A percentile compares a stretch with the other conserved stretches of the same genome.
Evolutionary conservation across 2,329 filamentous ascomycete species (phyloP).

Genomic region (Colletotrichum filicis): DNA sequence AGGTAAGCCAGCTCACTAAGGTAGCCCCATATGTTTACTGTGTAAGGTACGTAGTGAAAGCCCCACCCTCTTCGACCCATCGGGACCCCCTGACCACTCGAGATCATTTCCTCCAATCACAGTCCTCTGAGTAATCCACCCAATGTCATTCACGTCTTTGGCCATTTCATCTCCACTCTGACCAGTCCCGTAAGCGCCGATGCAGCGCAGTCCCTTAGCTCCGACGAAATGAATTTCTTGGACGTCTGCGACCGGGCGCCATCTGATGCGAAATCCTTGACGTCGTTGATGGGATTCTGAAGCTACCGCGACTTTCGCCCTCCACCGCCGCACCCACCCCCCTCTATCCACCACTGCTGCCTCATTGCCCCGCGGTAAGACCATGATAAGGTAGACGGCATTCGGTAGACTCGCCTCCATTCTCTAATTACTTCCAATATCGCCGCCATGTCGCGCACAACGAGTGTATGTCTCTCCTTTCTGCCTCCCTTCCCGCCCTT

Average conservation of each 20-base stretch:
- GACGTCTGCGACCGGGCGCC: neutral
- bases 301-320: neutral
- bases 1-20: neutral
- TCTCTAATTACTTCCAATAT: neutral
- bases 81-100: neutral
- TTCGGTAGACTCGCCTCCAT: neutral
- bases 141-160: neutral
- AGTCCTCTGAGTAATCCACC: neutral
- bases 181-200: constrained; percentile 14
- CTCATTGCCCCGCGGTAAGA: constrained; percentile 3
- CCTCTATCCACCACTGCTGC: constrained; percentile 39
- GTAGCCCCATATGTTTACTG: too few relatives aligned
- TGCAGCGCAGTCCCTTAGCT: neutral
- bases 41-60: too few relatives aligned
- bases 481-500: neutral
- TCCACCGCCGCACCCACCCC: constrained; percentile 51
- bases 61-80: neutral
- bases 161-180: neutral
- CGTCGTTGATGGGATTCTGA: constrained; percentile 27
- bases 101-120: constrained; percentile 7
- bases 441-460: constrained; percentile 36
- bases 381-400: constrained; percentile 16
- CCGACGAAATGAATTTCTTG: constrained; percentile 25
- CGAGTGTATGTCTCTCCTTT: constrained; percentile 35
- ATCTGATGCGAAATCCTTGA: constrained; percentile 30